Conservation (phyloP, 2,329 filamentous ascomycete genomes). For the Exophiala calicioides region DNA sequence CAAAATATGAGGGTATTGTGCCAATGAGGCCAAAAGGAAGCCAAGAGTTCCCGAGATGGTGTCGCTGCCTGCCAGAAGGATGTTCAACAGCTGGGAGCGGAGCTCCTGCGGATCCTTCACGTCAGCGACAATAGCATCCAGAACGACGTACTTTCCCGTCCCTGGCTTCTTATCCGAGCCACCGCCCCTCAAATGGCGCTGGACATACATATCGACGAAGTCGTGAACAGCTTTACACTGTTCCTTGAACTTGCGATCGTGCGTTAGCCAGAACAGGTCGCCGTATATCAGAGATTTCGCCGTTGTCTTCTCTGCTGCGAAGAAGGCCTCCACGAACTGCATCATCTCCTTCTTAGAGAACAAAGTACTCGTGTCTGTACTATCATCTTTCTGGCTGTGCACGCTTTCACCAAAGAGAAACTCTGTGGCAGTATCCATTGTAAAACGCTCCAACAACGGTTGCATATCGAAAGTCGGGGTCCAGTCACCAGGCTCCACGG, state of each 20-base stretch:
- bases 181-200: conserved; percentile 36
- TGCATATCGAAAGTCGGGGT: conserved; percentile 65
- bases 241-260: conserved; percentile 41
- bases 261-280: conserved; percentile 35
- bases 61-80: conserved; percentile 55
- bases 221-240: conserved; percentile 45
- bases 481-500: conserved; percentile 54
- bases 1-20: conserved; percentile 41
- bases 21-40: conserved; percentile 50
- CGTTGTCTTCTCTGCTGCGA: conserved; percentile 8
- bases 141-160: conserved; percentile 48
- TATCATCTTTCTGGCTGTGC: conserved; percentile 47
- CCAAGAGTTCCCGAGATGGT: conserved; percentile 51
- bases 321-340: conserved; percentile 13
- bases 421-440: conserved; percentile 80
- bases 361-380: conserved; percentile 9
- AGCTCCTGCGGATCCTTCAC: conserved; percentile 50
- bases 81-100: conserved; percentile 51
- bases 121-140: conserved; percentile 47
- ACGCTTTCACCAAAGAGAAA: conserved; percentile 80
- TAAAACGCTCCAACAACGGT: conserved; percentile 78
- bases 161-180: conserved; percentile 31
- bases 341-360: conserved; percentile 10
- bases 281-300: conserved; percentile 9
- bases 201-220: conserved; percentile 52